These are phyloP conservation scores for Monosporozyma siamensis DNA, from an alignment of 805 yeast genomes.

Conservation along the genomic window DNA sequence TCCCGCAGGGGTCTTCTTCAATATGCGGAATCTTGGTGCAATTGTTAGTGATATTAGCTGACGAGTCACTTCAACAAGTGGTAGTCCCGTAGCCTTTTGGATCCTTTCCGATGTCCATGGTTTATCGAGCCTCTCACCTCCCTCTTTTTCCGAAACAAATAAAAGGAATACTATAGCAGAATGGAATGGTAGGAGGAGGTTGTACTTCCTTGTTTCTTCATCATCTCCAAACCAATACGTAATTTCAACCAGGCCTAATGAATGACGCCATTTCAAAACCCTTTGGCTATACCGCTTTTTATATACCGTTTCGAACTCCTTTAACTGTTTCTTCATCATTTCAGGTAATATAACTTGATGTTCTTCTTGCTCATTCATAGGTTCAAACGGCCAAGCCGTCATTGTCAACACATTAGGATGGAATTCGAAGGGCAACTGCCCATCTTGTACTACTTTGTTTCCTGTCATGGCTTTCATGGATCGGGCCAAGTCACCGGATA, in stretches of 20 bases:
- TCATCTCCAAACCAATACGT: constrained; percentile 30
- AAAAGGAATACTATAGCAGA: constrained; percentile 71
- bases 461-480: constrained; percentile 3
- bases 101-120: constrained; percentile 53
- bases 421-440: not conserved
- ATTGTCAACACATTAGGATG: constrained; percentile 47
- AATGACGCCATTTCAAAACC: constrained; percentile 66
- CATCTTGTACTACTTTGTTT: constrained; percentile 1
- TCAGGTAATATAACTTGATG: constrained; percentile 36
- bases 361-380: constrained; percentile 21
- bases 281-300: constrained; percentile 46
- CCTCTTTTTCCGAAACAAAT: constrained; percentile 46
- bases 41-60: constrained; percentile 78
- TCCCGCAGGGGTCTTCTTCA: constrained; percentile 65
- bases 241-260: constrained; percentile 75
- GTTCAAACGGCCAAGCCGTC: constrained; percentile 59
- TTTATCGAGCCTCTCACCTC: constrained; percentile 7
- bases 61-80: constrained; percentile 60
- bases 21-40: constrained; percentile 70
- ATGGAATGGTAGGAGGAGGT: constrained; percentile 68
- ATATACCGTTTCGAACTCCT: constrained; percentile 44
- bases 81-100: constrained; percentile 55
- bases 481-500: constrained; percentile 37
- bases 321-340: constrained; percentile 34
- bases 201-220: constrained; percentile 35